Evolutionary conservation across 805 yeast genomes (phyloP).

Genomic region (Zygosaccharomyces bailii): DNA sequence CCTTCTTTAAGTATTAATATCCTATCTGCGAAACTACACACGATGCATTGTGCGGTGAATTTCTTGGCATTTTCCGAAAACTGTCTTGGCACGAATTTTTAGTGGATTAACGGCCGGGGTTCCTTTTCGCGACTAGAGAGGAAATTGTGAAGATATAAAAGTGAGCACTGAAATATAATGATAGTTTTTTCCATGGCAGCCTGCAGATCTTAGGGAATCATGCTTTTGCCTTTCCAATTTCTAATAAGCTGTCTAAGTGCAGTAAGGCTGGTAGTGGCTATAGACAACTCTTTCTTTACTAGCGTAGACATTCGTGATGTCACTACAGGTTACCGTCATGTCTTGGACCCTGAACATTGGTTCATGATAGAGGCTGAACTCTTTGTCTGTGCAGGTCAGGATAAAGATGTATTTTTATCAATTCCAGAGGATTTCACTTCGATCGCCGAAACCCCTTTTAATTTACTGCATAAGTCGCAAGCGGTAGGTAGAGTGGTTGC

Average conservation of each 20-base stretch:
- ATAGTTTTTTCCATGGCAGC: not conserved
- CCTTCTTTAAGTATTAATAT: no score
- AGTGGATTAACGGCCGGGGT: slow-evolving; percentile 1
- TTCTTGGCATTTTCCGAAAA: not conserved
- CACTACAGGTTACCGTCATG: slow-evolving; percentile 19
- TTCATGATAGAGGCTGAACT: slow-evolving; percentile 29
- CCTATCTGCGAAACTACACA: not conserved
- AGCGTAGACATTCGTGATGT: slow-evolving; percentile 26
- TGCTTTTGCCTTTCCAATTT: slow-evolving; percentile 2
- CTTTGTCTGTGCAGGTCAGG: slow-evolving; percentile 21
- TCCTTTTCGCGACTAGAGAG: slow-evolving; percentile 4
- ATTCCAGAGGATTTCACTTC: slow-evolving; percentile 25
- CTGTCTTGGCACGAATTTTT: not conserved
- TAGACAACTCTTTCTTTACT: slow-evolving; percentile 19
- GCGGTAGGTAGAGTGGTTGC: slow-evolving; percentile 22
- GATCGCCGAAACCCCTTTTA: slow-evolving; percentile 22
- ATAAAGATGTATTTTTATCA: slow-evolving; percentile 22
- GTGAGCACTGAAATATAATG: no score
- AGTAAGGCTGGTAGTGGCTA: slow-evolving; percentile 12
- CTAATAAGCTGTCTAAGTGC: slow-evolving; percentile 4
- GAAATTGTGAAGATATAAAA: slow-evolving; percentile 5
- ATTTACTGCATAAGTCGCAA: slow-evolving; percentile 16
- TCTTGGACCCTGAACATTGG: slow-evolving; percentile 28
- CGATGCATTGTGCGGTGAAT: not conserved
- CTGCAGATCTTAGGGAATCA: not conserved